Evolutionary conservation across 805 yeast species (phyloP).

Genomic region (Yamadazyma laniorum): DNA sequence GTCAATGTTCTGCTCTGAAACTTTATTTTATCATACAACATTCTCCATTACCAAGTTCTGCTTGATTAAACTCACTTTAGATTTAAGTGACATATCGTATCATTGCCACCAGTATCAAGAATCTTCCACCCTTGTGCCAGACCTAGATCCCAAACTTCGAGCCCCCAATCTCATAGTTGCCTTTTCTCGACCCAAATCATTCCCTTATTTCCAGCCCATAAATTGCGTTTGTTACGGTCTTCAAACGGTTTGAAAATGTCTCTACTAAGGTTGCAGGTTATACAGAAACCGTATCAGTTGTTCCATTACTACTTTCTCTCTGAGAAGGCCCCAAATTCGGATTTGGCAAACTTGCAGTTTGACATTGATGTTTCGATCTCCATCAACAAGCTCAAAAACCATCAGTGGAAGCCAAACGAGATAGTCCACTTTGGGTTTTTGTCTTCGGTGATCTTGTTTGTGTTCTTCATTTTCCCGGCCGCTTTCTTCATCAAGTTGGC

Average conservation of each 20-base stretch:
- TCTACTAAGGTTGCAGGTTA: conserved; percentile 17
- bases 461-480: conserved; percentile 58
- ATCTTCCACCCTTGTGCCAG: no score
- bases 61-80: no score
- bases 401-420: conserved; percentile 48
- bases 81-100: no score
- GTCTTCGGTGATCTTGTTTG: conserved; percentile 53
- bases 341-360: conserved; percentile 50
- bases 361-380: conserved; percentile 46
- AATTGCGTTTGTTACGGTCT: no score
- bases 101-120: no score
- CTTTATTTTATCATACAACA: no score
- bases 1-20: no score
- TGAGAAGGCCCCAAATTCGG: conserved; percentile 49
- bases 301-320: conserved; percentile 53
- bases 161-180: no score
- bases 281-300: conserved; percentile 40
- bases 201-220: no score
- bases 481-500: conserved; percentile 42
- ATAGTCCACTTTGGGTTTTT: conserved; percentile 51
- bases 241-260: conserved; percentile 12
- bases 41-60: no score
- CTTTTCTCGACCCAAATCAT: no score
- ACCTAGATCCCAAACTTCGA: no score
- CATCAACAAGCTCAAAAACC: conserved; percentile 40